A percentile compares a stretch with the other conserved stretches of the same genome.
Evolutionary conservation across 2,329 filamentous ascomycete genomes (phyloP).

Genomic region (Aspergillus aculeatinus): DNA sequence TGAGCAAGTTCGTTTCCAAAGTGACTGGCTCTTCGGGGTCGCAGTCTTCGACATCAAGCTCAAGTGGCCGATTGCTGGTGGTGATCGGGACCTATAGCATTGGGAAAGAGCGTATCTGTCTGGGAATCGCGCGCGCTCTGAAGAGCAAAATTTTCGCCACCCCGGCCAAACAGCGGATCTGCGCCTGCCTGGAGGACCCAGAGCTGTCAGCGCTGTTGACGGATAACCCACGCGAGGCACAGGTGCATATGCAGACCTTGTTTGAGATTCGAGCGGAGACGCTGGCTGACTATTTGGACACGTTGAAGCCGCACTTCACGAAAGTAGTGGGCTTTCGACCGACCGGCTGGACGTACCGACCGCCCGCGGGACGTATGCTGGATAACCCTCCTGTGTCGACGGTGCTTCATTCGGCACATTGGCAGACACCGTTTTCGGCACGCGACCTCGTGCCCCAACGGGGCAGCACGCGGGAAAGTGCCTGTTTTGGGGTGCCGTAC

Average conservation of each 20-base stretch:
- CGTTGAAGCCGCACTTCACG: constrained; percentile 77
- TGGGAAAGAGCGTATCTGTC: constrained; percentile 92
- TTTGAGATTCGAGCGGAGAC: constrained; percentile 93
- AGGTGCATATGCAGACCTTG: constrained; percentile 96
- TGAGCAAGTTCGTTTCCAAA: constrained; percentile 61
- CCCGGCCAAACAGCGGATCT: constrained; percentile 78
- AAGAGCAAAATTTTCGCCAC: constrained; percentile 87
- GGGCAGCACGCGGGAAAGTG: constrained; percentile 76
- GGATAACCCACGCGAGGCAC: constrained; percentile 74
- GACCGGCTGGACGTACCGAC: constrained; percentile 90
- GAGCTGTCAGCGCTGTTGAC: constrained; percentile 79
- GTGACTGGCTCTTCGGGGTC: constrained; percentile 35
- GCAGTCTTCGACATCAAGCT: constrained; percentile 29
- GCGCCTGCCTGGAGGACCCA: constrained; percentile 78
- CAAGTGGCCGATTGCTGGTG: constrained; percentile 72
- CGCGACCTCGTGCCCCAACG: constrained; percentile 75
- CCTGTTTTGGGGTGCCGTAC: constrained; percentile 93
- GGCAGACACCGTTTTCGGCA: constrained; percentile 72
- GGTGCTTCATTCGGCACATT: constrained; percentile 66
- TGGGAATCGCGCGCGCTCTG: constrained; percentile 85
- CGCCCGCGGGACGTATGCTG: constrained; percentile 62
- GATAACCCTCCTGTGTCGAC: constrained; percentile 64
- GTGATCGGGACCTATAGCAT: constrained; percentile 97
- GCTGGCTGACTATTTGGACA: constrained; percentile 79
- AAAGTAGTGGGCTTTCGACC: constrained; percentile 88